Evolutionary conservation across 768 basidiomycete species (phyloP), one percentile per base, ranked within the genome.

Genomic region (Tricholoma bakamatsutake): DNA sequence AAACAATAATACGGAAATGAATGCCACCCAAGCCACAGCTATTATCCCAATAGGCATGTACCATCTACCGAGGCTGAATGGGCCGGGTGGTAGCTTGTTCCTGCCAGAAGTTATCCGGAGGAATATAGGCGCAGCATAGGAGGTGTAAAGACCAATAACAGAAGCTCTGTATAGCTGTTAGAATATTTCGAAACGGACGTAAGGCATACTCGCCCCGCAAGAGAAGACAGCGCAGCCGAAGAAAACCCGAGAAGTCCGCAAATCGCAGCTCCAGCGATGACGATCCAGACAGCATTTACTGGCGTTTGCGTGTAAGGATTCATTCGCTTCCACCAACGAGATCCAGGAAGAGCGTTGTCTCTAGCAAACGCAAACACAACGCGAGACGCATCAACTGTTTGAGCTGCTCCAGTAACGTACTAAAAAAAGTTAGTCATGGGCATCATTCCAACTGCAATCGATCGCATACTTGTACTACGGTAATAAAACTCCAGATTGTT

Each of bases 201-300:
- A 28, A 24, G 47, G 4, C 27, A 45, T 3, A 70, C 75, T 27
- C 58, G 87, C 86, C 85, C 85, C 2, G 86, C 86, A 21, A 87
- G 77, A 24, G 86, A 87, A 10, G 80, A 73, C 42, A 88, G 65
- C 5, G 85, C 87, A 1, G 87, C 75, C 39, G 64, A 63, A 4
- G 84, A 86, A 67, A 88, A 88, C 0, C 87, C 85, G 7, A 88
- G 67, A 3, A 86, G 68, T 9, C 86, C 86, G 42, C 81, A 83
- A 28, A 88, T 59, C 3, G 72, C 81, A 7, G 86, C 67, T 40
- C 70, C 64, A 33, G 68, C 66, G 71, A 88, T 84, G 24, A 88
- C 87, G 45, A 88, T 74, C 87, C 87, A 89, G 5, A 86, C 87
- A 2, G 87, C 87, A 57, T 88, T 82, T 11, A 88, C 85, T 0